Conservation (phyloP, 352 stramenopile genomes). For the Albugo laibachii region DNA sequence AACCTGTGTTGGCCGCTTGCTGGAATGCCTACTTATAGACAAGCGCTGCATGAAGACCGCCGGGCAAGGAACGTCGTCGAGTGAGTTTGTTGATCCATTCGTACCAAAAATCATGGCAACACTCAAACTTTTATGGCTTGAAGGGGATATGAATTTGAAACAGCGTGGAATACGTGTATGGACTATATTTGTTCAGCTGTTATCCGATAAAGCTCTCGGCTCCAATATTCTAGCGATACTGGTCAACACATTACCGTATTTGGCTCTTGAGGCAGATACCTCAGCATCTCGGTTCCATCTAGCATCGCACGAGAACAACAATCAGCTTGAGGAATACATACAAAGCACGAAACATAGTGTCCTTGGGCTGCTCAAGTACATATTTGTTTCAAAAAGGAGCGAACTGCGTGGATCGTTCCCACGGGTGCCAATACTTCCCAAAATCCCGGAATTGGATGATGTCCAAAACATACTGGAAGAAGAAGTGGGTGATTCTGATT, state of each 20-base stretch:
- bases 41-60: neutral
- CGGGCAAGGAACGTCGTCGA: too few species aligned
- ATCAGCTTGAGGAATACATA: neutral
- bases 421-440: slow-evolving; percentile 43
- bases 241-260: slow-evolving; percentile 64
- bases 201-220: slow-evolving; percentile 60
- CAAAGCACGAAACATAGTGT: neutral
- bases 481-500: slow-evolving; percentile 29
- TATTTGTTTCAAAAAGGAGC: slow-evolving; percentile 45
- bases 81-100: slow-evolving; percentile 38
- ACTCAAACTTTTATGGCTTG: slow-evolving; percentile 51
- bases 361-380: slow-evolving; percentile 27
- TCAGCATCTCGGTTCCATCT: slow-evolving; percentile 3
- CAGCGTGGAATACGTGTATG: slow-evolving; percentile 44
- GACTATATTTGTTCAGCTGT: slow-evolving; percentile 57
- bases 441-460: slow-evolving; percentile 38
- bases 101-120: slow-evolving; percentile 81
- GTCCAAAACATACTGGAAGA: slow-evolving; percentile 31
- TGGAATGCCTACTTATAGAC: slow-evolving; percentile 8
- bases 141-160: slow-evolving; percentile 19
- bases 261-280: slow-evolving; percentile 20
- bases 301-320: neutral
- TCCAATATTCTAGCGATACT: slow-evolving; percentile 75
- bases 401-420: slow-evolving; percentile 45
- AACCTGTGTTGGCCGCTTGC: slow-evolving; percentile 46